phyloP scores from a whole-genome alignment of 1,284 basidiomycete genomes.

The Rhodotorula sp. region DNA sequence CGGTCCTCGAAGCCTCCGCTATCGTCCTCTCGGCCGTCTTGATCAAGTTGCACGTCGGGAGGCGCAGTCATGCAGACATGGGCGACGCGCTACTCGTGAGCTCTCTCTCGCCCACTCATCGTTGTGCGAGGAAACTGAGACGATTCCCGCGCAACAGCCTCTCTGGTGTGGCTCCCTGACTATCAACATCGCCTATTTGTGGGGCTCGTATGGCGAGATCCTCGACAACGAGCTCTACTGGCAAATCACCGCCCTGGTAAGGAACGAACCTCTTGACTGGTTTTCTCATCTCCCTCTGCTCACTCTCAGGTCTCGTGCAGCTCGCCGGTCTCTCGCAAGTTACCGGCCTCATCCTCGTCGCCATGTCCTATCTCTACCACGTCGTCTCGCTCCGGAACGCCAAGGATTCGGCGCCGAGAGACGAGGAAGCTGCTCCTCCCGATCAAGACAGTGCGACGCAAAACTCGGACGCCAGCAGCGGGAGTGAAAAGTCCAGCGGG shows the following conservation, averaged over 20 bases:
- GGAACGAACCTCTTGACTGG: too few relatives aligned
- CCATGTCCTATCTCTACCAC: background rate
- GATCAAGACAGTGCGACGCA: background rate
- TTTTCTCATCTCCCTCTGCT: background rate
- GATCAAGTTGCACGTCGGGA: conserved; percentile 9
- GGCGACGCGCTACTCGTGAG: background rate
- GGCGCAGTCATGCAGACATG: background rate
- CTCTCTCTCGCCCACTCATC: background rate
- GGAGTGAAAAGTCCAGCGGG: too few relatives aligned
- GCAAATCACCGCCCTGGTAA: too few relatives aligned
- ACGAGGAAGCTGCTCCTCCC: background rate
- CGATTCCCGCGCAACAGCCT: background rate
- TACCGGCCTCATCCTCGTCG: conserved; percentile 3
- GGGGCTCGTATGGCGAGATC: conserved; percentile 1
- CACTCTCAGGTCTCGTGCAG: background rate
- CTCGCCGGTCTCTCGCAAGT: background rate
- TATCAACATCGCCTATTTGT: conserved; percentile 2
- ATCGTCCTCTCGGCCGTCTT: background rate
- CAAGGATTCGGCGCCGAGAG: background rate
- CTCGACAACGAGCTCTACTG: background rate
- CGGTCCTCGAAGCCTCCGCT: conserved; percentile 4
- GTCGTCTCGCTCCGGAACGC: conserved; percentile 4
- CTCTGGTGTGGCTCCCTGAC: background rate
- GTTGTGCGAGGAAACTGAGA: too few relatives aligned
- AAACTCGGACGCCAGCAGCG: too few relatives aligned